phyloP scores from a whole-genome alignment of 441 rosid species.

The Adansonia madagascariensis region DNA sequence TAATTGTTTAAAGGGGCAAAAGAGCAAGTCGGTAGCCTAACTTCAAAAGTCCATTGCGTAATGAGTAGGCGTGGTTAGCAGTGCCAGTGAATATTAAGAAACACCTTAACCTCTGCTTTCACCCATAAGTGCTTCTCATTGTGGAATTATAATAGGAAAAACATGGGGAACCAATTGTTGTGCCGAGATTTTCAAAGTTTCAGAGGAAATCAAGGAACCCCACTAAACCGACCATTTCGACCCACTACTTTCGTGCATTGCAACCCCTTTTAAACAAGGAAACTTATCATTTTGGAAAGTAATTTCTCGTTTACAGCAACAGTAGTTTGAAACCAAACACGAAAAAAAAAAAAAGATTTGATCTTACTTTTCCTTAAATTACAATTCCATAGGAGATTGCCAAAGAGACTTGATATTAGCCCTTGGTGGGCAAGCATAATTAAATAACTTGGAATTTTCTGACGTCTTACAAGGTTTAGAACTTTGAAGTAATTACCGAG shows the following conservation, averaged over 20 bases:
- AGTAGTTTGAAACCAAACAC: background rate
- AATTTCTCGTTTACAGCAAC: background rate
- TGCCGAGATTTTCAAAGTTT: background rate
- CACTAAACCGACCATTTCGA: conserved; percentile 11
- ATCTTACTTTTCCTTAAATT: background rate
- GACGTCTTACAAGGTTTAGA: background rate
- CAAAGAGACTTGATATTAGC: background rate
- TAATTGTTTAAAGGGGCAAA: background rate
- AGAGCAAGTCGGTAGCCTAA: conserved; percentile 26
- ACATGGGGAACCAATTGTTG: background rate
- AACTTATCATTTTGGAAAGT: background rate
- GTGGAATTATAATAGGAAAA: conserved; percentile 8
- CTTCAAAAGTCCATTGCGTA: background rate
- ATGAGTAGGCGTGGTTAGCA: conserved; percentile 21
- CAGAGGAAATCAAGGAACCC: background rate
- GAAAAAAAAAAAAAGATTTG: background rate
- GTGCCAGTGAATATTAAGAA: background rate
- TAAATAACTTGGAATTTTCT: background rate
- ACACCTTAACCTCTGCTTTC: background rate
- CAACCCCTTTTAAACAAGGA: background rate
- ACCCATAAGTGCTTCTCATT: background rate
- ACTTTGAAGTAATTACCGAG: background rate
- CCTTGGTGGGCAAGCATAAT: background rate
- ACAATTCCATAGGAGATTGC: background rate
- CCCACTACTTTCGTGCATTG: conserved; percentile 19